Conservation (phyloP, 1,139 yeast species). For the Petasospora rhodanensis region DNA sequence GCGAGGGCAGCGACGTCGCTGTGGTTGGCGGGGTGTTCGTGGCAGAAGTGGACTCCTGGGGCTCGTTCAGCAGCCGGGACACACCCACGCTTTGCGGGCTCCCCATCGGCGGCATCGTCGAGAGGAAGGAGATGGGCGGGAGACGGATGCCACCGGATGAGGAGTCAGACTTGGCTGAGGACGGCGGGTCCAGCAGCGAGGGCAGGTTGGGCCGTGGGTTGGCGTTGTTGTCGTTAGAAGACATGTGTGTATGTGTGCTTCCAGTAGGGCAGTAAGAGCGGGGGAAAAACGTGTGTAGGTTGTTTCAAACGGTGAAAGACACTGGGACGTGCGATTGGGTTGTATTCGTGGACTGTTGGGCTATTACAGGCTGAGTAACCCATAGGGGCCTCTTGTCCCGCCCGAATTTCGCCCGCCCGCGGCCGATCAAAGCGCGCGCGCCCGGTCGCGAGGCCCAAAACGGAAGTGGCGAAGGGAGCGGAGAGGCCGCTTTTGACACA, state of each 20-base stretch:
- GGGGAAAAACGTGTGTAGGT: not conserved
- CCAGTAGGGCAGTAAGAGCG: not conserved
- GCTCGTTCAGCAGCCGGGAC: conserved; percentile 10
- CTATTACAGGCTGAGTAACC: too few species aligned
- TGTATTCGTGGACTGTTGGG: too few species aligned
- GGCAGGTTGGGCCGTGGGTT: conserved; percentile 21
- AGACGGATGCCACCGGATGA: conserved; percentile 24
- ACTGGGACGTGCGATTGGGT: too few species aligned
- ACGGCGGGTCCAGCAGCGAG: conserved; percentile 12
- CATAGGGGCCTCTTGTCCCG: too few species aligned
- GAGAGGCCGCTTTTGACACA: too few species aligned
- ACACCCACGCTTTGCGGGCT: conserved; percentile 6
- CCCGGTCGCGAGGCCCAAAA: too few species aligned
- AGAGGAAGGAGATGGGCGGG: conserved; percentile 32
- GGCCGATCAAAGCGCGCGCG: too few species aligned
- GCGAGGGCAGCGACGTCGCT: conserved; percentile 3
- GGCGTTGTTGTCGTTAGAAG: conserved; percentile 1
- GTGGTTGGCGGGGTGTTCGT: too few species aligned
- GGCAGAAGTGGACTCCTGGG: too few species aligned
- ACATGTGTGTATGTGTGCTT: not conserved
- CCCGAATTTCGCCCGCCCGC: too few species aligned
- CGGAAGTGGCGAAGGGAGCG: too few species aligned
- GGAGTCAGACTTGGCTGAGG: conserved; percentile 2
- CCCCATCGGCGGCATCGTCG: conserved; percentile 13
- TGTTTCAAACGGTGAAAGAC: too few species aligned